phyloP scores from a whole-genome alignment of 306 rosid species.

The Glycine soja region DNA sequence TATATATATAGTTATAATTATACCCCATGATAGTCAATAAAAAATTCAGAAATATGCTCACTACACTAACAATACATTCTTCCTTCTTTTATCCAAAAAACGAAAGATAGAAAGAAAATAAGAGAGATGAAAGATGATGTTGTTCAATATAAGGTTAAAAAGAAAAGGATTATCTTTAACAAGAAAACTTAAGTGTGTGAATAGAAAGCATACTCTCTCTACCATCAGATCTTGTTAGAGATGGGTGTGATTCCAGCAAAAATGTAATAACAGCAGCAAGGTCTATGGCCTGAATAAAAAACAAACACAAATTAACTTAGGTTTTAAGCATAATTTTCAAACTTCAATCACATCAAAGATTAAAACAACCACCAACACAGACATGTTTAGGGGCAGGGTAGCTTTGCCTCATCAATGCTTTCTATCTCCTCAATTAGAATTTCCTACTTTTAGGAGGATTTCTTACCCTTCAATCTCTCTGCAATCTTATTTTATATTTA shows the following conservation, averaged over 20 bases:
- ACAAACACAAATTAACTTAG: constrained; percentile 28
- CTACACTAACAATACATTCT: background rate
- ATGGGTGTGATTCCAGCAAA: constrained; percentile 84
- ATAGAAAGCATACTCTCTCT: constrained; percentile 63
- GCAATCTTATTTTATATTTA: constrained; percentile 19
- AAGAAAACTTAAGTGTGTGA: constrained; percentile 4
- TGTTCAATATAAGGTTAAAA: constrained; percentile 3
- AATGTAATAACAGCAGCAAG: constrained; percentile 82
- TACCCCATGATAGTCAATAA: background rate
- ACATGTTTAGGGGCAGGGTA: constrained; percentile 24
- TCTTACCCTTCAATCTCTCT: constrained; percentile 1
- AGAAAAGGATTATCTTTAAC: background rate
- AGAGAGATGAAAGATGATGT: background rate
- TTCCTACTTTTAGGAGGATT: background rate
- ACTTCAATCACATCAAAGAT: constrained; percentile 25
- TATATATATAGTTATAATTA: background rate
- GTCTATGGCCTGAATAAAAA: constrained; percentile 73
- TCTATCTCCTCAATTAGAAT: background rate
- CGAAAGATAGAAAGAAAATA: background rate
- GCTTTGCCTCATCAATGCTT: constrained; percentile 23
- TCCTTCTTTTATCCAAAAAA: constrained; percentile 2
- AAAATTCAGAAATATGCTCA: background rate
- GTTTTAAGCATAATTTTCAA: background rate
- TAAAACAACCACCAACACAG: constrained; percentile 18
- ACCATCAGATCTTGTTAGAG: constrained; percentile 60